These are phyloP conservation scores for Thelonectria rubi DNA, from an alignment of 2,329 filamentous ascomycete genomes.

Conservation along the genomic window DNA sequence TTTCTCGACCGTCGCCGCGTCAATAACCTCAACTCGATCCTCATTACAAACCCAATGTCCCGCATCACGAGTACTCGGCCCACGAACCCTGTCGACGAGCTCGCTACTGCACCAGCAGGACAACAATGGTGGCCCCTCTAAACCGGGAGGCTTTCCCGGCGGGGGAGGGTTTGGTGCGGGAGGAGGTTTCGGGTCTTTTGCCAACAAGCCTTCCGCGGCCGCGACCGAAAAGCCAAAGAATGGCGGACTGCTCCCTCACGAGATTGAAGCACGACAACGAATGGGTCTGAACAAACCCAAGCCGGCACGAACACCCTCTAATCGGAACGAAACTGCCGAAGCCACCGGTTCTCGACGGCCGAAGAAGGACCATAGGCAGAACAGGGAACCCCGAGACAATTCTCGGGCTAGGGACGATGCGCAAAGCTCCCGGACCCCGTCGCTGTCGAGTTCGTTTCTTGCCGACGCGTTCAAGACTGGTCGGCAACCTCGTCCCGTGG, in stretches of 20 bases:
- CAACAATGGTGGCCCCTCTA: conserved; percentile 30
- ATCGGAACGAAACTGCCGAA: conserved; percentile 18
- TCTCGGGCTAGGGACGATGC: conserved; percentile 20
- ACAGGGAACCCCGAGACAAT: conserved; percentile 11
- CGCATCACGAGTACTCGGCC: conserved; percentile 12
- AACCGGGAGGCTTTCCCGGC: conserved; percentile 39
- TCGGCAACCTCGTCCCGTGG: conserved; percentile 37
- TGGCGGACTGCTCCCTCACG: conserved; percentile 49
- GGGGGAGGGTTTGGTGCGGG: conserved; percentile 35
- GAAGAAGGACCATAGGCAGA: conserved; percentile 3
- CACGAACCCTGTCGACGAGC: conserved; percentile 44
- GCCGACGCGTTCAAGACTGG: conserved; percentile 47
- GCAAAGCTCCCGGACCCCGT: conserved; percentile 16
- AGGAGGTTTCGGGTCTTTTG: conserved; percentile 39
- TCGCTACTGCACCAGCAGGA: conserved; percentile 32
- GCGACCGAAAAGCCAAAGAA: conserved; percentile 6
- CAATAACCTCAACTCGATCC: conserved; percentile 19
- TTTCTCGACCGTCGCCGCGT: conserved; percentile 24
- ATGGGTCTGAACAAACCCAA: conserved; percentile 36
- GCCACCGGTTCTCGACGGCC: background rate
- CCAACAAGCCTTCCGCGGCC: conserved; percentile 24
- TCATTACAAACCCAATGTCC: conserved; percentile 9
- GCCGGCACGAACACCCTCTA: conserved; percentile 10
- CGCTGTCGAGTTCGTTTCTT: conserved; percentile 43
- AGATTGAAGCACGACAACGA: conserved; percentile 47